A percentile compares a stretch with the other conserved stretches of the same genome.
Conservation (phyloP, 768 basidiomycete genomes). For the Amanita phalloides region DNA sequence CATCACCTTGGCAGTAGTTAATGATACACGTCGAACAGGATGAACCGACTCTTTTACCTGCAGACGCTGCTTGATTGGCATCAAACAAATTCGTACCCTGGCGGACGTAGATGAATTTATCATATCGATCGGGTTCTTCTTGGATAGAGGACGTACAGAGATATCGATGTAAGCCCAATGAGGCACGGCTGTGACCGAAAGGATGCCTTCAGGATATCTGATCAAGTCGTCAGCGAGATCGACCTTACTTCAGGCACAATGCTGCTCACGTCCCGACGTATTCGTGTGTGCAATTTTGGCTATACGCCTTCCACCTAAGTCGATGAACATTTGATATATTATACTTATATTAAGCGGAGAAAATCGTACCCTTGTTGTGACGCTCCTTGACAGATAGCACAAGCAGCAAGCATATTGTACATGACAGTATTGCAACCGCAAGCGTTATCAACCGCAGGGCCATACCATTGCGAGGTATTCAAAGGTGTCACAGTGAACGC, state of each 20-base stretch:
- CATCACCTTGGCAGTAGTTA: background rate
- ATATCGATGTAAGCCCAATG: slow-evolving; percentile 2
- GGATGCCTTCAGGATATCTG: slow-evolving; percentile 1
- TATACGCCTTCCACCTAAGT: background rate
- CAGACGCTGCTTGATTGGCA: background rate
- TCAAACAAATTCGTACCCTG: background rate
- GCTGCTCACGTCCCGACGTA: background rate
- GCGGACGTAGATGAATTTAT: background rate
- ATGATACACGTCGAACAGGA: too few species aligned
- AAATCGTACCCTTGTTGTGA: background rate
- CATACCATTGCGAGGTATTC: background rate
- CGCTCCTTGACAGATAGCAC: background rate
- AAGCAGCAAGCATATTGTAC: background rate
- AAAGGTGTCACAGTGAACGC: background rate
- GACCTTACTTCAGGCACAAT: background rate
- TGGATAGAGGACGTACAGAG: background rate
- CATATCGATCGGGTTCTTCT: background rate
- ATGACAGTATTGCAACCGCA: slow-evolving; percentile 3
- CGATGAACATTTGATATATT: background rate
- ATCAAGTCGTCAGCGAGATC: background rate
- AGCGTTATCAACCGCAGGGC: background rate
- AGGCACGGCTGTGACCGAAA: background rate
- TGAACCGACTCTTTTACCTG: background rate
- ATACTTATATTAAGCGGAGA: background rate
- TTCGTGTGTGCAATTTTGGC: background rate